Evolutionary conservation across 768 basidiomycete genomes (phyloP), one percentile per base, ranked within the genome.

Genomic region (Multifurca ochricompacta): DNA sequence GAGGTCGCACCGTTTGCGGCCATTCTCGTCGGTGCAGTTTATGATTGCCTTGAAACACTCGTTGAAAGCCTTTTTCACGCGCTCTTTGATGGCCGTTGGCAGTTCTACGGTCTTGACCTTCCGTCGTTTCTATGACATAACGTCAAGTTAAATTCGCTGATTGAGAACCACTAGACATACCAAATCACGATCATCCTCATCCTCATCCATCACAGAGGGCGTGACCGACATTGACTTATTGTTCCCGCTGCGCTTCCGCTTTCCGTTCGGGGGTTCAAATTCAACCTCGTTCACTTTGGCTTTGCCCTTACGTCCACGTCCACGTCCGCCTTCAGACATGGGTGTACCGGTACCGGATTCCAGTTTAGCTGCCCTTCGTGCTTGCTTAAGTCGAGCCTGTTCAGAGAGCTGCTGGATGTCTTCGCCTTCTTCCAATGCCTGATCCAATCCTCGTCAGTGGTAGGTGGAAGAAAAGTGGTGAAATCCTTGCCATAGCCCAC

Each of bases 341-440:
- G 85, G 86, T 3, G 85, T 86, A 31, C 74, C 78, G 55, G 82
- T 74, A 47, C 75, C 78, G 14, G 85, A 86, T 1, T 71, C 74
- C 10, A 82, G 65, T 66, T 80, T 87, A 64, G 75, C 85, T 23
- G 74, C 71, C 21, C 69, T 74, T 27, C 85, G 78, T 55, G 83
- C 74, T 37, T 82, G 84, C 70, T 74, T 83, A 53, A 81, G 82
- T 48, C 80, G 73, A 11, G 77, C 70, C 57, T 76, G 78, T 58
- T 88, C 87, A 8, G 79, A 74, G 31, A 89, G 71, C 67, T 88
- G 85, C 58, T 86, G 78, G 35, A 89, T 64, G 63, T 90, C 88
- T 66, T 89, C 86, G 23, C 87, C 87, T 8, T 89, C 87, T 65
- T 90, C 87, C 42, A 89, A 70, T 48, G 87, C 86, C 82, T 84